These are phyloP conservation scores for Blastomyces gilchristii DNA, from an alignment of 2,329 filamentous ascomycete species.

Conservation along the genomic window DNA sequence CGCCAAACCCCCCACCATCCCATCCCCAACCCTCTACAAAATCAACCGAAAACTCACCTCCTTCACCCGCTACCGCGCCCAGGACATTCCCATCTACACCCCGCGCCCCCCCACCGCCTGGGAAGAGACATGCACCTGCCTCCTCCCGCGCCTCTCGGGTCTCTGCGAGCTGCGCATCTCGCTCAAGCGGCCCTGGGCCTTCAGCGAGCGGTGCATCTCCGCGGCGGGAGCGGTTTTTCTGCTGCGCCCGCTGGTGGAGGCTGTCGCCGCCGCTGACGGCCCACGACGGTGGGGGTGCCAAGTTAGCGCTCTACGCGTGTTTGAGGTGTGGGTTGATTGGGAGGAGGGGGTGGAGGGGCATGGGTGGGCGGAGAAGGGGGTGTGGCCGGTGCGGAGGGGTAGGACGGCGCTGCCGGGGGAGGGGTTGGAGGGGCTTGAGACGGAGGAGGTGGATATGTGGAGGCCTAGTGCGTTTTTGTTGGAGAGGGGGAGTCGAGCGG, in stretches of 20 bases:
- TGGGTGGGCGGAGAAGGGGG: neutral
- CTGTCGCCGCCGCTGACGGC: too few relatives aligned
- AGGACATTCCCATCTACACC: neutral
- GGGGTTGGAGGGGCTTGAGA: neutral
- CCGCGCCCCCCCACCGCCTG: neutral
- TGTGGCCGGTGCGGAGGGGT: neutral
- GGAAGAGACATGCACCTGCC: neutral
- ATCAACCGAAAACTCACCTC: neutral
- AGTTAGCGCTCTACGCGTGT: neutral
- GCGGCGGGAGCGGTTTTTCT: too few relatives aligned
- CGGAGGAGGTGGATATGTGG: neutral
- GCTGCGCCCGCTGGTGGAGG: neutral
- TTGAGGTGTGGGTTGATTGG: neutral
- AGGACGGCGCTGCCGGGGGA: neutral
- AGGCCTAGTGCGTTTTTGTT: neutral
- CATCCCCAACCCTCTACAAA: neutral
- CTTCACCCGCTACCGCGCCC: neutral
- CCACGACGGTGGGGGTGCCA: too few relatives aligned
- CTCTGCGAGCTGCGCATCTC: neutral
- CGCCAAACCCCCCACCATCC: neutral
- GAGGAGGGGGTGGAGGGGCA: conserved; percentile 1
- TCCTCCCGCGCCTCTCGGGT: neutral
- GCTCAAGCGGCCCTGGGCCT: neutral
- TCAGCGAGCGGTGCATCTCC: too few relatives aligned
- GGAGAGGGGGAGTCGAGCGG: neutral